These are phyloP conservation scores for Mycena galericulata DNA, from an alignment of 768 basidiomycete genomes.

Conservation along the genomic window DNA sequence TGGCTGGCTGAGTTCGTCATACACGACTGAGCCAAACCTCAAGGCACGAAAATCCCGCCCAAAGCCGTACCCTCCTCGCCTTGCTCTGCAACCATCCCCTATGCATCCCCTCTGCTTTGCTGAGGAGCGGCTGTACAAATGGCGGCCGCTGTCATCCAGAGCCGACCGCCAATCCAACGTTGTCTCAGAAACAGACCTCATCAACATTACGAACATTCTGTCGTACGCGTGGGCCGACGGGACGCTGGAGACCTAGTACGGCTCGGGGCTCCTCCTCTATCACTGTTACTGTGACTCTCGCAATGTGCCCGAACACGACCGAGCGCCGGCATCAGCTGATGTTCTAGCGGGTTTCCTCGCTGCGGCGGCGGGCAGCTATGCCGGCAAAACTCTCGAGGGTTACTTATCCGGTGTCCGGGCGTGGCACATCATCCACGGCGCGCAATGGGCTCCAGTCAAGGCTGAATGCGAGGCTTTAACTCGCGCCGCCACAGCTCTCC, in stretches of 20 bases:
- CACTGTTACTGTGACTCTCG: constrained; percentile 41
- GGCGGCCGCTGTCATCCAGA: background rate
- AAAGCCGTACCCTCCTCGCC: background rate
- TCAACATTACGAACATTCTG: background rate
- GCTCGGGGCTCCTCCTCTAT: constrained; percentile 40
- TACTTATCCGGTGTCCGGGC: background rate
- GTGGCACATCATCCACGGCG: constrained; percentile 12
- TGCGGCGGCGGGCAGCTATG: background rate
- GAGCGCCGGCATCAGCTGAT: background rate
- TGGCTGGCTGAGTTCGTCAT: background rate
- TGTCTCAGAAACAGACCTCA: background rate
- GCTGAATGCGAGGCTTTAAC: background rate
- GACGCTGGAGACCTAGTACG: constrained; percentile 38
- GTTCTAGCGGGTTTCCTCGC: background rate
- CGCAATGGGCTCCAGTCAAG: background rate
- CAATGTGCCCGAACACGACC: background rate
- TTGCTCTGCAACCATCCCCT: background rate
- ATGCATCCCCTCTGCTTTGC: constrained; percentile 11
- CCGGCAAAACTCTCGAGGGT: background rate
- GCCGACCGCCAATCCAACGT: background rate
- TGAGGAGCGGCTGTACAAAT: constrained; percentile 6
- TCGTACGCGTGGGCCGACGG: constrained; percentile 15
- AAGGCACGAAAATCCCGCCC: background rate
- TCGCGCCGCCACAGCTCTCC: background rate
- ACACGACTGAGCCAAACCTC: constrained; percentile 4